Conservation (phyloP, 2,329 filamentous ascomycete genomes). For the Colletotrichum somersetense region DNA sequence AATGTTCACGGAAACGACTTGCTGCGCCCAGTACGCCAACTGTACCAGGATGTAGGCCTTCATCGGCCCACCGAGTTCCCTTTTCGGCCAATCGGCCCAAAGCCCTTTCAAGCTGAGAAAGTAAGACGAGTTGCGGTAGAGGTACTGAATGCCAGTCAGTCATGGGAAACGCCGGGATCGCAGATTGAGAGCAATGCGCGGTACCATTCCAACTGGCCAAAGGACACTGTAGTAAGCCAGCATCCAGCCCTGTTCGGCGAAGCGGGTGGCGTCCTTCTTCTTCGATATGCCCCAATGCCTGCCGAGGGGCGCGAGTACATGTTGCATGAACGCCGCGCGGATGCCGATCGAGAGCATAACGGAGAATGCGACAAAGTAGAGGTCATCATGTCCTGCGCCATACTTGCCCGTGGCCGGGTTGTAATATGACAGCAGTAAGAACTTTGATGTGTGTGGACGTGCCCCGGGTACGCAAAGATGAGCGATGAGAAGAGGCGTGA, state of each 20-base stretch:
- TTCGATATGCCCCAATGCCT: slow-evolving; percentile 7
- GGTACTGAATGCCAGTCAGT: slow-evolving; percentile 11
- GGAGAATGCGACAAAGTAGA: slow-evolving; percentile 12
- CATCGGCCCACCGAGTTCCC: slow-evolving; percentile 26
- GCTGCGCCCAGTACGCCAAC: slow-evolving; percentile 30
- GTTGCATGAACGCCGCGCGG: slow-evolving; percentile 10
- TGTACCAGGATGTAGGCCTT: slow-evolving; percentile 24
- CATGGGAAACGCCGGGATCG: background rate
- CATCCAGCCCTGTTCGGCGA: slow-evolving; percentile 17
- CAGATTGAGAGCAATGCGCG: background rate
- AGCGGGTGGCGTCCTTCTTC: slow-evolving; percentile 4
- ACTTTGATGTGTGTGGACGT: slow-evolving; percentile 5
- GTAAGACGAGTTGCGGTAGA: slow-evolving; percentile 8
- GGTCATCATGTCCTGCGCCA: slow-evolving; percentile 20
- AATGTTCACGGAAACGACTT: slow-evolving; percentile 27
- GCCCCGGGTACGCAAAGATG: background rate
- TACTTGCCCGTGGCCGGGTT: slow-evolving; percentile 4
- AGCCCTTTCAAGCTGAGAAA: slow-evolving; percentile 18
- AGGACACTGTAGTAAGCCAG: slow-evolving; percentile 14
- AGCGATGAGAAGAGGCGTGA: background rate
- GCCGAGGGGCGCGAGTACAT: background rate
- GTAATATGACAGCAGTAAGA: slow-evolving; percentile 5
- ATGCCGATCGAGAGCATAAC: slow-evolving; percentile 3
- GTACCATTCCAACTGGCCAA: slow-evolving; percentile 11
- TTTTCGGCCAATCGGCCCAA: slow-evolving; percentile 6